Conservation (phyloP, 805 yeast genomes). For the Lachancea kluyveri region DNA sequence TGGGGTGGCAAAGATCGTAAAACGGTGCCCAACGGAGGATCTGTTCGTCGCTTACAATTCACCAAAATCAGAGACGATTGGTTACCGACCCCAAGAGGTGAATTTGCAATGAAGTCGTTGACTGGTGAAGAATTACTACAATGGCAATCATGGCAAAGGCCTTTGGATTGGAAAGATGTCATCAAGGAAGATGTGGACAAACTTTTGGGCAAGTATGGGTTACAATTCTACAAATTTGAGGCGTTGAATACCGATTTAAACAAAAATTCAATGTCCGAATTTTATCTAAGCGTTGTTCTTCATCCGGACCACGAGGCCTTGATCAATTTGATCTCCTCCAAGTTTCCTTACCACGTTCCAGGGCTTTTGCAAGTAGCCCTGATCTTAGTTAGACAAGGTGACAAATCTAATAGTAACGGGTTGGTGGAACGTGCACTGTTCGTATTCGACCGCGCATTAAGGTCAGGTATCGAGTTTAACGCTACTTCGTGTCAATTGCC, state of each 20-base stretch:
- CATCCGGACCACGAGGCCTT: constrained; percentile 78
- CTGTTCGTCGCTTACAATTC: constrained; percentile 56
- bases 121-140: constrained; percentile 33
- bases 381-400: constrained; percentile 71
- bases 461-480: constrained; percentile 50
- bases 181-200: constrained; percentile 35
- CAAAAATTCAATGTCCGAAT: constrained; percentile 36
- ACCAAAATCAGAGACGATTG: constrained; percentile 76
- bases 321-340: constrained; percentile 45
- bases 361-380: constrained; percentile 75
- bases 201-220: constrained; percentile 37
- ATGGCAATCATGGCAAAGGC: constrained; percentile 33
- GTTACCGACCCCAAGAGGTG: constrained; percentile 63
- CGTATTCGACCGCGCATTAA: constrained; percentile 70
- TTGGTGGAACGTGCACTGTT: constrained; percentile 71
- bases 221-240: constrained; percentile 52
- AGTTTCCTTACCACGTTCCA: constrained; percentile 68
- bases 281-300: constrained; percentile 58
- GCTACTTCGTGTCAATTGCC: constrained; percentile 60
- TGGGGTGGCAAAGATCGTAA: constrained; percentile 82
- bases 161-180: constrained; percentile 45
- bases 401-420: constrained; percentile 60
- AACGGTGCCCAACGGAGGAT: constrained; percentile 59
- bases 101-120: constrained; percentile 54
- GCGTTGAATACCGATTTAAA: constrained; percentile 32